Evolutionary conservation across 2,329 filamentous ascomycete species (phyloP).

Genomic region (Fusarium ambrosium): DNA sequence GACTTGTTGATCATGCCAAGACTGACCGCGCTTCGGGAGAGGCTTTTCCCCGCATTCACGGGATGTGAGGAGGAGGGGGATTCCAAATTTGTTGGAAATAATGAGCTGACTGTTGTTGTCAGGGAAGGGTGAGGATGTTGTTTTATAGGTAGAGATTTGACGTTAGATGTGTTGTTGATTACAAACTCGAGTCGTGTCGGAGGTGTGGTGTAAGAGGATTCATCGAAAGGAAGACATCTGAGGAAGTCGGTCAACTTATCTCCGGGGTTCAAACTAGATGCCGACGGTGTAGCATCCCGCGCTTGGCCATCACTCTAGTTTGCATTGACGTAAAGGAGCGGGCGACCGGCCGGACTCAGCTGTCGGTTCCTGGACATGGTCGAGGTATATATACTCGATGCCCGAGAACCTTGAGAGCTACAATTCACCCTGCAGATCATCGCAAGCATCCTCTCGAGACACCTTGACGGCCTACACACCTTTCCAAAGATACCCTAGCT

Average conservation of each 20-base stretch:
- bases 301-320: background rate
- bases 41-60: conserved; percentile 5
- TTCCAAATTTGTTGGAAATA: background rate
- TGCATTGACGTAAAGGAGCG: conserved; percentile 5
- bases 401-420: conserved; percentile 42
- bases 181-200: background rate
- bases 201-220: background rate
- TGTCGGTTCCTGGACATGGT: background rate
- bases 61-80: background rate
- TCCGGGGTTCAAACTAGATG: conserved; percentile 8
- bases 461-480: conserved; percentile 29
- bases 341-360: background rate
- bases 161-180: background rate
- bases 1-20: background rate
- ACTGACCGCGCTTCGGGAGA: background rate
- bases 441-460: conserved; percentile 1
- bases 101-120: background rate
- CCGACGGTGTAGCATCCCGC: background rate
- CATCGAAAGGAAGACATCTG: background rate
- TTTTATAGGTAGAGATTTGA: background rate
- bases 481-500: conserved; percentile 28
- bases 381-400: conserved; percentile 37
- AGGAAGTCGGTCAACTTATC: background rate
- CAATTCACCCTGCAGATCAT: conserved; percentile 26
- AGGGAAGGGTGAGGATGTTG: background rate